Evolutionary conservation across 257 asterid genomes (phyloP), one percentile per base, ranked within the genome.

Genomic region (Prunella vulgaris): DNA sequence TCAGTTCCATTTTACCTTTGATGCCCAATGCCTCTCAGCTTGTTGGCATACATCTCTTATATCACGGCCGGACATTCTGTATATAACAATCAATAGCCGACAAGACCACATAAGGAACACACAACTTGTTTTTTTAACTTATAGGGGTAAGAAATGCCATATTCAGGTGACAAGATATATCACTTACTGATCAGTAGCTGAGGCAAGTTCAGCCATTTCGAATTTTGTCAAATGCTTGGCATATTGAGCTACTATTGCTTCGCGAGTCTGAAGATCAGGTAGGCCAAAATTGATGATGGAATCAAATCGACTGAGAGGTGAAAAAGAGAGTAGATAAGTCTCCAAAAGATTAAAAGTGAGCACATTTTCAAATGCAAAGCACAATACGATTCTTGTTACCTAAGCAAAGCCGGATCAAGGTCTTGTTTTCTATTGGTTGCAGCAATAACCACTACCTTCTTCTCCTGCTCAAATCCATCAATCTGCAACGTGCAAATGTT

Each of bases 391-490:
- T 46, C 49, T 22, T 27, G 20, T 58, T 80, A 90, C 99, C 99
- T 93, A 69, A 88, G 83, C 73, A 93, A 81, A 66, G 99, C 99
- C 32, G 96, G 96, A 84, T 90, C 99, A 66, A 93, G 97, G 79
- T 93, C 99, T 74, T 88, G 93, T 72, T 90, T 93, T 78, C 99
- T 84, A 76, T 88, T 93, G 66, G 97, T 93, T 74, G 99, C 99
- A 76, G 97, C 99, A 80, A 93, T 83, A 40, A 90, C 95, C 21
- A 93, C 97, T 44, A 93, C 93, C 83, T 87, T 83, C 82, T 84
- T 90, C 66, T 93, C 96, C 82, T 90, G 96, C 93, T 93, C 97
- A 79, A 93, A 93, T 68, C 96, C 97, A 82, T 93, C 99, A 66
- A 93, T 93, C 99, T 93, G 88, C 87, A 84, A 53, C 12, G 67